These are phyloP conservation scores for Lophiotrema nucula DNA, from an alignment of 495 filamentous ascomycete genomes.

Conservation along the genomic window DNA sequence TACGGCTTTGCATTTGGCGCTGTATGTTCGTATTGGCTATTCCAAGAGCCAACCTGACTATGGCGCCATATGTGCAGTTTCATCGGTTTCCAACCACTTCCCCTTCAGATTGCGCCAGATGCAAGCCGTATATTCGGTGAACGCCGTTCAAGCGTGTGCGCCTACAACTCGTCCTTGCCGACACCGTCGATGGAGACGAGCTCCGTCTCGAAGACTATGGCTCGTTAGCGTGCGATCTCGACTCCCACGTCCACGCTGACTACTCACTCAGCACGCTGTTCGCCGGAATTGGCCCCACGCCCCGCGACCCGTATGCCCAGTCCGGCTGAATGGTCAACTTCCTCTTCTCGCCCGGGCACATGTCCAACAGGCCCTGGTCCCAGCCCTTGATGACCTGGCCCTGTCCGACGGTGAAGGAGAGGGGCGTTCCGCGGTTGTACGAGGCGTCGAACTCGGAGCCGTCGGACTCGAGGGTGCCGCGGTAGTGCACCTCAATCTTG, in stretches of 20 bases:
- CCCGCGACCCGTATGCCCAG: conserved; percentile 42
- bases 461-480: conserved; percentile 45
- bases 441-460: conserved; percentile 46
- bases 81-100: too few relatives aligned
- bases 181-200: conserved; percentile 43
- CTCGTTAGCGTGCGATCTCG: conserved; percentile 14
- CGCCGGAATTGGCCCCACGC: conserved; percentile 44
- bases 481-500: conserved; percentile 47
- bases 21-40: too few relatives aligned
- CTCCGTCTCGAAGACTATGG: conserved; percentile 45
- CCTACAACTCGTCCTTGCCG: conserved; percentile 38
- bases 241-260: not conserved
- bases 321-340: conserved; percentile 46
- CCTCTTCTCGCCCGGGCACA: conserved; percentile 48
- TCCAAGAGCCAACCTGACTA: too few relatives aligned
- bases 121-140: too few relatives aligned
- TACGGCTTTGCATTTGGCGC: too few relatives aligned
- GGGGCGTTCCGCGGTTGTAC: conserved; percentile 46
- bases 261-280: conserved; percentile 38
- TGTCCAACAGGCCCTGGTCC: conserved; percentile 45
- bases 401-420: conserved; percentile 44
- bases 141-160: too few relatives aligned
- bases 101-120: too few relatives aligned
- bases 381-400: conserved; percentile 51
- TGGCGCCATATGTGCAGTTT: too few relatives aligned